Evolutionary conservation across 2,329 filamentous ascomycete genomes (phyloP).

Genomic region (Capronia americana): DNA sequence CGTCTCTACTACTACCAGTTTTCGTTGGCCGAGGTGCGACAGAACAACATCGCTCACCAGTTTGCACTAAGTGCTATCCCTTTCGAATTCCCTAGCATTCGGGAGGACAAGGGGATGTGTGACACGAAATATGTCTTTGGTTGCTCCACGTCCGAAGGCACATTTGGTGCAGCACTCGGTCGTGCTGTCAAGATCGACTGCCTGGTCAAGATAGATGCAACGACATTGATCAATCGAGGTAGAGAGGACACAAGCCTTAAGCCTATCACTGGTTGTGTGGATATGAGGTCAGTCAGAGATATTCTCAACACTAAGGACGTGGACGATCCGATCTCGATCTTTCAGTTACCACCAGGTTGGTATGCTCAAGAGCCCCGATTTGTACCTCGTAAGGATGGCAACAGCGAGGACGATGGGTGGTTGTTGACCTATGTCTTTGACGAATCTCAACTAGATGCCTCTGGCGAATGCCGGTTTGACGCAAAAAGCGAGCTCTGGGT

Average conservation of each 20-base stretch:
- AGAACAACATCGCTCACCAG: slow-evolving; percentile 61
- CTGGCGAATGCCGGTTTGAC: slow-evolving; percentile 53
- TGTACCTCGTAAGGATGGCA: slow-evolving; percentile 55
- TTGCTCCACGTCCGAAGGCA: slow-evolving; percentile 64
- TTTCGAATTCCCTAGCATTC: slow-evolving; percentile 71
- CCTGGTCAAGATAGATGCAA: slow-evolving; percentile 66
- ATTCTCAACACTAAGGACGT: slow-evolving; percentile 56
- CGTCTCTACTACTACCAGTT: slow-evolving; percentile 74
- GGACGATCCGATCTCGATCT: slow-evolving; percentile 66
- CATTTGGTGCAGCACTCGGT: slow-evolving; percentile 66
- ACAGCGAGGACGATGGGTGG: slow-evolving; percentile 69
- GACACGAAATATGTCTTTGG: slow-evolving; percentile 69
- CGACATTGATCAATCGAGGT: slow-evolving; percentile 61
- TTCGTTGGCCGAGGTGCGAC: slow-evolving; percentile 35
- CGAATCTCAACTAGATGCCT: slow-evolving; percentile 65
- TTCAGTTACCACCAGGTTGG: slow-evolving; percentile 65
- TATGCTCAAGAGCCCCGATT: slow-evolving; percentile 73
- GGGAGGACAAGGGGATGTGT: slow-evolving; percentile 62
- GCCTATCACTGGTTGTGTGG: slow-evolving; percentile 66
- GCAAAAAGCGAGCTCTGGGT: slow-evolving; percentile 71
- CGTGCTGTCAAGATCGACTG: slow-evolving; percentile 71
- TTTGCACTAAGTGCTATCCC: slow-evolving; percentile 70
- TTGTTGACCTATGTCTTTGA: slow-evolving; percentile 74
- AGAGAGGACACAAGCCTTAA: slow-evolving; percentile 52
- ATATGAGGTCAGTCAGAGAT: slow-evolving; percentile 61